These are phyloP conservation scores for Lactarius hengduanensis DNA, from an alignment of 768 basidiomycete species.

Conservation along the genomic window DNA sequence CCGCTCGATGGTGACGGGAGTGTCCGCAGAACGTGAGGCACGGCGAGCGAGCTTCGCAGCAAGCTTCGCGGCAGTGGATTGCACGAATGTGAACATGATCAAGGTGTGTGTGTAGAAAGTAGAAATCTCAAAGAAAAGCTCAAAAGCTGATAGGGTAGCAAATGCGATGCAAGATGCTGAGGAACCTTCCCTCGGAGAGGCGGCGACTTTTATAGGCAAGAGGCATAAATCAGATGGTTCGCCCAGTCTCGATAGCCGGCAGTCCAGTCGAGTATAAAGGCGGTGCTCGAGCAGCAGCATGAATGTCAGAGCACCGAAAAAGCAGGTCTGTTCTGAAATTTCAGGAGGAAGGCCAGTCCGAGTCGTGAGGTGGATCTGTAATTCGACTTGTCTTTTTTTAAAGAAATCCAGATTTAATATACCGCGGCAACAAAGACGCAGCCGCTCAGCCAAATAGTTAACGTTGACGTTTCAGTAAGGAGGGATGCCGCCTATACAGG, in stretches of 20 bases:
- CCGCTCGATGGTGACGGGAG: neutral
- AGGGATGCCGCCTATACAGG: neutral
- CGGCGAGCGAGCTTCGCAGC: constrained; percentile 2
- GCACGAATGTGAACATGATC: constrained; percentile 18
- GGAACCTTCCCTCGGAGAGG: neutral
- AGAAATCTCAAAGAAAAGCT: neutral
- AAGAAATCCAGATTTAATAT: neutral
- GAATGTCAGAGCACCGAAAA: neutral
- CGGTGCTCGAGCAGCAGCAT: too few relatives aligned
- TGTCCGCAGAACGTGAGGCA: neutral
- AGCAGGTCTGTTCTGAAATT: neutral
- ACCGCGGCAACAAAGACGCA: neutral
- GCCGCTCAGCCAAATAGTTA: too few relatives aligned
- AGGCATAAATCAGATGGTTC: neutral
- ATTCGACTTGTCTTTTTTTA: neutral
- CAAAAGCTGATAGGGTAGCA: neutral
- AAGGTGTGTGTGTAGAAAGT: neutral
- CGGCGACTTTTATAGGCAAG: neutral
- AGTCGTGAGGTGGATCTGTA: neutral
- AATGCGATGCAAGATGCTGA: neutral
- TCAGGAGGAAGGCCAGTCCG: neutral
- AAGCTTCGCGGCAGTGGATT: constrained; percentile 9
- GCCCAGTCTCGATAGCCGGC: neutral
- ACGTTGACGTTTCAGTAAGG: too few relatives aligned
- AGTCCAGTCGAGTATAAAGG: neutral